Evolutionary conservation across 2,329 filamentous ascomycete genomes (phyloP), one percentile per base, ranked within the genome.

Genomic region (Nigrospora osmanthi): DNA sequence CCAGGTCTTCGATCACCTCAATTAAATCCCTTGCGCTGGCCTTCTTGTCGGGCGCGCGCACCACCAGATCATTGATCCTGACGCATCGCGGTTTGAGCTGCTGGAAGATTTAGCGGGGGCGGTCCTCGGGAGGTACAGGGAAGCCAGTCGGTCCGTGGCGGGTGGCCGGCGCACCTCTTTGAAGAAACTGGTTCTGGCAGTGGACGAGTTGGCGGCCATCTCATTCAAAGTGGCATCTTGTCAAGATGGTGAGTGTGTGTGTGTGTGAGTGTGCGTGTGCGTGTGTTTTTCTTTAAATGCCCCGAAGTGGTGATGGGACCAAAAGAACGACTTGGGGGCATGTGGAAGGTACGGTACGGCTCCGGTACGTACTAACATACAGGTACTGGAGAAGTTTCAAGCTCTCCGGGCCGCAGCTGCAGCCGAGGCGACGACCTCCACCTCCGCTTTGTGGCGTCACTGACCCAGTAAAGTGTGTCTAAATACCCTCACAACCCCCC

Each of bases 61-160:
- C 68, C 2, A 75, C 71, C 43, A 80, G 61, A 56, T 79, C 70
- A 63, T 76, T 81, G 49, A 83, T 73, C 46, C 72, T 68, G 45
- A 84, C 68, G 53, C 80, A 84, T 52, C 66, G 72, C 58, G 80
- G 78, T 62, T 83, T 83, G 48, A 84, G 72, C 80, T 84, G 42
- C 33, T 31, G 15, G 4, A 13, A 31, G 46, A 42, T 16, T 44
- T 53, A 49, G 44, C 37, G 43, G 31, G n/a, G 47, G 13, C 33
- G 28, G 39, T 28, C 23, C 5, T 28, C 23, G 19, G 19, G 19
- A 23, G 19, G 4, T 23, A 7, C 19, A 7, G n/a, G n/a, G n/a
- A n/a, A 23, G 4, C 19, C 23, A 28, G 23, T 28, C 23, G 9
- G 23, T 28, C 23, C 23, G 23, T 28, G 23, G n/a, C 16, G 46